Evolutionary conservation across 2,329 filamentous ascomycete species (phyloP), one percentile per base, ranked within the genome.

Genomic region (Rutstroemia sp.): DNA sequence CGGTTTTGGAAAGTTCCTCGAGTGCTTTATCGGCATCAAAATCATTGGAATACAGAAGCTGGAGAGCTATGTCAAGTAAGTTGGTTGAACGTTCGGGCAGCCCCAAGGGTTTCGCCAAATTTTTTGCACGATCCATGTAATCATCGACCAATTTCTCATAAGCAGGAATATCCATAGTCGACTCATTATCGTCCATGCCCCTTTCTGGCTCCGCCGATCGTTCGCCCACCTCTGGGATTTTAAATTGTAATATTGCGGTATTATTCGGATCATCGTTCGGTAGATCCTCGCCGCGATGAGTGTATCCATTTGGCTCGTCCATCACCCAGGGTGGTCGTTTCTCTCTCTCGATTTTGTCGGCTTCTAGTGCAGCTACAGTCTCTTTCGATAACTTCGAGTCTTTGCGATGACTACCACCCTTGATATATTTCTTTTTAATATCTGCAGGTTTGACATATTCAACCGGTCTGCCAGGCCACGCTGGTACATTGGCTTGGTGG

Each of bases 271-370:
- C 88, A 60, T 87, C 81, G 62, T 87, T 77, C 66, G 79, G 71
- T 70, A 71, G 69, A 69, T 97, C 92, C 64, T 92, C 88, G 25
- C 94, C 94, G 58, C 94, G 87, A 52, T 80, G 80, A 18, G 95
- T 80, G 69, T 95, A 99, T 6, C 94, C 94, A 3, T 82, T 74
- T 0, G 94, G 94, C 69, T 94, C 90, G 65, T 97, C 94, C 75
- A 95, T 86, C 34, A 97, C 80, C 90, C 91, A 96, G 71, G 92
- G 94, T 0, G 92, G 92, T 19, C 92, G 85, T 61, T 86, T 90
- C 55, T 91, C 90, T 59, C 85, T 85, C 62, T 86, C 83, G 42
- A 84, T 78, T 64, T 88, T 92, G 62, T 96, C 90, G 7, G 87
- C 86, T 71, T 96, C 92, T 6, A 91, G 76, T 2, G 86, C 86